Evolutionary conservation across 495 filamentous ascomycete species (phyloP).

Genomic region (Neurospora cerealis): DNA sequence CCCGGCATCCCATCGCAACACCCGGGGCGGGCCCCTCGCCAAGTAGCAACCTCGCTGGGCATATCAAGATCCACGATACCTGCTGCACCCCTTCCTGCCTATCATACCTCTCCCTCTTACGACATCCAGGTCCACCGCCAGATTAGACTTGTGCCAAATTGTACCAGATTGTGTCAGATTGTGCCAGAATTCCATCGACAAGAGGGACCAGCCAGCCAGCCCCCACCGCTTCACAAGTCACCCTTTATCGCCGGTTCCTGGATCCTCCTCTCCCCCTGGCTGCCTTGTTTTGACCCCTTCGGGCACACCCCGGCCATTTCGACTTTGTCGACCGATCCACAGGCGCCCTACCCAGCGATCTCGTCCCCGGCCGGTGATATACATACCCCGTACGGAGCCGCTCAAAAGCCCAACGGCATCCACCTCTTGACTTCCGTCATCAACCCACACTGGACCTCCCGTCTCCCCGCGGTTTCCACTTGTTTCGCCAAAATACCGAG

Average conservation of each 20-base stretch:
- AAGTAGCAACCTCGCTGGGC: slow-evolving; percentile 5
- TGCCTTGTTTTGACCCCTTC: slow-evolving; percentile 11
- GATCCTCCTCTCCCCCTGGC: neutral
- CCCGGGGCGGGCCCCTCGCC: slow-evolving; percentile 5
- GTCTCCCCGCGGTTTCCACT: neutral
- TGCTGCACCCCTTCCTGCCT: slow-evolving; percentile 13
- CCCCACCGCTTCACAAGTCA: slow-evolving; percentile 5
- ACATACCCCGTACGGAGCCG: slow-evolving; percentile 2
- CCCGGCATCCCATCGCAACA: neutral
- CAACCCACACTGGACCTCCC: neutral
- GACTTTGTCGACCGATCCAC: slow-evolving; percentile 13
- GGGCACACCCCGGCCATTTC: slow-evolving; percentile 9
- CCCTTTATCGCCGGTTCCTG: slow-evolving; percentile 22
- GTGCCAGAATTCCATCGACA: slow-evolving; percentile 20
- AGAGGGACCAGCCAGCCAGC: slow-evolving; percentile 8
- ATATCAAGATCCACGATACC: slow-evolving; percentile 14
- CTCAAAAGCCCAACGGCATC: neutral
- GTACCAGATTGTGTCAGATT: slow-evolving; percentile 2
- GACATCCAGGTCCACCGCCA: slow-evolving; percentile 22
- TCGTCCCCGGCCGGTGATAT: neutral
- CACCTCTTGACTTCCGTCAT: slow-evolving; percentile 1
- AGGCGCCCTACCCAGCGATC: slow-evolving; percentile 2
- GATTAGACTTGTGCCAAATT: slow-evolving; percentile 10
- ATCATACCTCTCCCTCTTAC: slow-evolving; percentile 15
- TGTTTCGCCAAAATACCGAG: neutral